Evolutionary conservation across 495 filamentous ascomycete genomes (phyloP).

Genomic region (Daldinia decipiens): DNA sequence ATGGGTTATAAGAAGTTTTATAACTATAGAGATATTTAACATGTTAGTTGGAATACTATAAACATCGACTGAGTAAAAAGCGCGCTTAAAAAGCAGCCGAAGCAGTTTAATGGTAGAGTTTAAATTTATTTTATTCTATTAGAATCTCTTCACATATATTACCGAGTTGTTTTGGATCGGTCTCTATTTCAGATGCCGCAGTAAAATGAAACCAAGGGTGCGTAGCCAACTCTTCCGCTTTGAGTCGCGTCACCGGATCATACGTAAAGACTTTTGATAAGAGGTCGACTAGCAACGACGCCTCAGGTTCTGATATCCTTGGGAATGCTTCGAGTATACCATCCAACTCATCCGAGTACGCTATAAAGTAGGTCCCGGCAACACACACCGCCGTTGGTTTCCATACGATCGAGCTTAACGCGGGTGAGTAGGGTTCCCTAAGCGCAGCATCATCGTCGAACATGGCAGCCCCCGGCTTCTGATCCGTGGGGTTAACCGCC

Average conservation of each 20-base stretch:
- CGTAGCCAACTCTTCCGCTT: not conserved
- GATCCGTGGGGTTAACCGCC: too few relatives aligned
- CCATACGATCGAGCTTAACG: not conserved
- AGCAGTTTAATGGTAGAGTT: not conserved
- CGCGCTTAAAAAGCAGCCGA: not conserved
- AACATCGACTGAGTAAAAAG: too few relatives aligned
- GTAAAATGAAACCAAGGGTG: not conserved
- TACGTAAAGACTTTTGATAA: not conserved
- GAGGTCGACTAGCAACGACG: not conserved
- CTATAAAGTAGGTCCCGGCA: not conserved
- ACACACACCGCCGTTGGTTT: not conserved
- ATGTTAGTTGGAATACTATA: constrained; percentile 40
- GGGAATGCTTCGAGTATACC: not conserved
- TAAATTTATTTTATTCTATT: not conserved
- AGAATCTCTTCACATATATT: not conserved
- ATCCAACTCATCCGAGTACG: not conserved
- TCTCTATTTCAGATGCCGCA: not conserved
- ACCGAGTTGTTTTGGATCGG: not conserved
- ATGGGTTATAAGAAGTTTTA: not conserved
- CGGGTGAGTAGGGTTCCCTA: not conserved
- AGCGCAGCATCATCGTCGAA: not conserved
- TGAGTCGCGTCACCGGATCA: not conserved
- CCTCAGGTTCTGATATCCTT: not conserved
- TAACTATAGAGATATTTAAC: not conserved
- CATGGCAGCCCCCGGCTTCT: not conserved